Conservation (phyloP, 2,329 filamentous ascomycete genomes). For the Botrytis sinoallii region DNA sequence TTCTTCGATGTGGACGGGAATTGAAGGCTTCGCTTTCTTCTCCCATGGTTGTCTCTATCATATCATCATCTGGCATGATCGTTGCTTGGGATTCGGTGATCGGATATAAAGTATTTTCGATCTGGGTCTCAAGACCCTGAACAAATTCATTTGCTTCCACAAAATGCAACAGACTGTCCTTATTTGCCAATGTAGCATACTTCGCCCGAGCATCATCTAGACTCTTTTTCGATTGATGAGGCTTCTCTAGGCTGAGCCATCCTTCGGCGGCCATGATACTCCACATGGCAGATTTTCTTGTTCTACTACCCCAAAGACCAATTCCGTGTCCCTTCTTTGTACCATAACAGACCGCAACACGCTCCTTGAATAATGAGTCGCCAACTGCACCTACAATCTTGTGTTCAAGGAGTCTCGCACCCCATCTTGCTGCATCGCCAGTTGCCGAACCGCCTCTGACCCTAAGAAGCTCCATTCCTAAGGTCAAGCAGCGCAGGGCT, state of each 20-base stretch:
- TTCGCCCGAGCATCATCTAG: slow-evolving; percentile 64
- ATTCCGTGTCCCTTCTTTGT: slow-evolving; percentile 66
- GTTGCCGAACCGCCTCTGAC: slow-evolving; percentile 74
- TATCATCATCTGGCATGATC: slow-evolving; percentile 17
- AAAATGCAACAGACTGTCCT: slow-evolving; percentile 53
- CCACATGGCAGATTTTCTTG: slow-evolving; percentile 87
- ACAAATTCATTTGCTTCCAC: slow-evolving; percentile 51
- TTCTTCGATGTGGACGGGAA: slow-evolving; percentile 50
- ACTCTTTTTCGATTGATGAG: slow-evolving; percentile 73
- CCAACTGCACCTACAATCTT: slow-evolving; percentile 72
- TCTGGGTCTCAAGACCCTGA: slow-evolving; percentile 46
- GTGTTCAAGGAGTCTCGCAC: slow-evolving; percentile 73
- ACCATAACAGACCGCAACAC: slow-evolving; percentile 79
- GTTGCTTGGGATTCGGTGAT: slow-evolving; percentile 24
- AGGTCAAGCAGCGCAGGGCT: slow-evolving; percentile 70
- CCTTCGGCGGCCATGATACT: slow-evolving; percentile 76
- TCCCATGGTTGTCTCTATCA: slow-evolving; percentile 19
- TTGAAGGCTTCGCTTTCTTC: slow-evolving; percentile 55
- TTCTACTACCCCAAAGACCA: slow-evolving; percentile 66
- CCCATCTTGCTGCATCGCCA: slow-evolving; percentile 87
- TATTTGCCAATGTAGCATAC: slow-evolving; percentile 50
- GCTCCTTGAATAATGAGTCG: slow-evolving; percentile 80
- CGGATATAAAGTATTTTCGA: slow-evolving; percentile 36
- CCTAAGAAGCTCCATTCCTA: slow-evolving; percentile 79
- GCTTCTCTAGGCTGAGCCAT: slow-evolving; percentile 77